Percentiles rank a stretch among this genome's conserved stretches.
Evolutionary conservation across 768 basidiomycete genomes (phyloP).

Genomic region (Mycena kentingensis): DNA sequence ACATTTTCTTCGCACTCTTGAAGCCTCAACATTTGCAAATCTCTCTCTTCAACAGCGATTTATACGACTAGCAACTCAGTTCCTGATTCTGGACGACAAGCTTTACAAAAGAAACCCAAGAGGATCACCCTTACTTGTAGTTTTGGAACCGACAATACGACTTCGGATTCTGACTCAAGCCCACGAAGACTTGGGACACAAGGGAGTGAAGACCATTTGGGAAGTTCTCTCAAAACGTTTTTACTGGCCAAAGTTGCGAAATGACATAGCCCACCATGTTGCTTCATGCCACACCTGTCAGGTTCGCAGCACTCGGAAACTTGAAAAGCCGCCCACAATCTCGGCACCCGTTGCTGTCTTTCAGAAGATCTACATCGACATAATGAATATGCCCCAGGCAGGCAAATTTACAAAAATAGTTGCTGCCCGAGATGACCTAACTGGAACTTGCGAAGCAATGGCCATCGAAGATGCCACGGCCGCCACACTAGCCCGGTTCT

Average conservation of each 20-base stretch:
- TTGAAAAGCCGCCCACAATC: conserved; percentile 17
- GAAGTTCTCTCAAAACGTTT: conserved; percentile 16
- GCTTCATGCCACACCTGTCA: conserved; percentile 29
- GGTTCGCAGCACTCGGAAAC: not conserved
- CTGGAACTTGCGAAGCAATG: conserved; percentile 24
- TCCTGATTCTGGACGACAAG: conserved; percentile 7
- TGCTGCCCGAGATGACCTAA: conserved; percentile 24
- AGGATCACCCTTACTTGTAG: not conserved
- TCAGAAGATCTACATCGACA: conserved; percentile 20
- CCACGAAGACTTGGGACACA: conserved; percentile 27
- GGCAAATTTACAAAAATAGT: conserved; percentile 9
- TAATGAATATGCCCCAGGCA: conserved; percentile 25
- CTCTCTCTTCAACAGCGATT: conserved; percentile 6
- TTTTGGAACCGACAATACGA: conserved; percentile 13
- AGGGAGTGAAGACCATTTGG: conserved; percentile 19
- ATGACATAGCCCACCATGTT: conserved; percentile 28
- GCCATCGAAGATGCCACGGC: conserved; percentile 12
- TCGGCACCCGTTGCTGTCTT: conserved; percentile 9
- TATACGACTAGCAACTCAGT: conserved; percentile 9
- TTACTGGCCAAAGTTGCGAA: conserved; percentile 27
- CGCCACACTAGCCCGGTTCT: conserved; percentile 22
- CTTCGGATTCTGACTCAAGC: conserved; percentile 11
- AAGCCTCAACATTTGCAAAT: conserved; percentile 6
- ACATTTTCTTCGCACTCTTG: conserved; percentile 19
- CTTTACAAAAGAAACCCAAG: conserved; percentile 11